Percentiles rank a stretch among this genome's conserved stretches.
phyloP scores from a whole-genome alignment of 495 filamentous ascomycete species.

The Emericellopsis terricola region DNA sequence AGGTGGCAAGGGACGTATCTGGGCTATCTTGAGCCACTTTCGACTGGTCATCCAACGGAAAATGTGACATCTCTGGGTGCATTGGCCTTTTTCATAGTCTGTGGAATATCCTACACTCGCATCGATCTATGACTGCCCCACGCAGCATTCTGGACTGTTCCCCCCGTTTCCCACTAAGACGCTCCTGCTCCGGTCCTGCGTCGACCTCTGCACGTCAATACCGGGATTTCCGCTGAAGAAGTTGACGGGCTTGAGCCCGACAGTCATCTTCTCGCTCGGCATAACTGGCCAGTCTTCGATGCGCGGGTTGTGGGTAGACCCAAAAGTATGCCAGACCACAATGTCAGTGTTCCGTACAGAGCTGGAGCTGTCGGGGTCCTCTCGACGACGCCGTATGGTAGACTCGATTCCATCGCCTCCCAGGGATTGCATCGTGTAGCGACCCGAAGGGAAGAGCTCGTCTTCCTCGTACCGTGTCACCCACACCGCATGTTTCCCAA shows the following conservation, averaged over 20 bases:
- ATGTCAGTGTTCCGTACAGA: constrained; percentile 73
- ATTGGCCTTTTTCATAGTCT: too few species aligned
- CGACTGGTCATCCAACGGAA: too few species aligned
- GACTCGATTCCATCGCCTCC: background rate
- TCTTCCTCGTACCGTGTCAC: constrained; percentile 60
- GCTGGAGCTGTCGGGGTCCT: constrained; percentile 42
- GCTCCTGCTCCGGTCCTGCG: background rate
- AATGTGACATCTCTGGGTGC: too few species aligned
- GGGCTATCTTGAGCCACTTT: too few species aligned
- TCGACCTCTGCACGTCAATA: constrained; percentile 64
- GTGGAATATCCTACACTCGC: too few species aligned
- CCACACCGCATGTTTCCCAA: constrained; percentile 39
- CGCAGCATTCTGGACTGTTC: too few species aligned
- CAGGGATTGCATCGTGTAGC: constrained; percentile 32
- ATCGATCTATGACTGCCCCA: too few species aligned
- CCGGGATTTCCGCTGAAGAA: constrained; percentile 80
- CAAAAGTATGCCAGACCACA: constrained; percentile 95
- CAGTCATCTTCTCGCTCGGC: constrained; percentile 64
- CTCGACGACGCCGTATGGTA: background rate
- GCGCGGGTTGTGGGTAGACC: constrained; percentile 77
- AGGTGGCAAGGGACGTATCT: too few species aligned
- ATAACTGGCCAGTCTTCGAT: constrained; percentile 94
- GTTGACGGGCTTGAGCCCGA: constrained; percentile 68
- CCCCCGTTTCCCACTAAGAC: too few species aligned
- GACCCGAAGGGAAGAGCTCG: constrained; percentile 68